Base-by-base conservation (phyloP, 441 rosid genomes). In the Erysimum pusillum region DNA sequence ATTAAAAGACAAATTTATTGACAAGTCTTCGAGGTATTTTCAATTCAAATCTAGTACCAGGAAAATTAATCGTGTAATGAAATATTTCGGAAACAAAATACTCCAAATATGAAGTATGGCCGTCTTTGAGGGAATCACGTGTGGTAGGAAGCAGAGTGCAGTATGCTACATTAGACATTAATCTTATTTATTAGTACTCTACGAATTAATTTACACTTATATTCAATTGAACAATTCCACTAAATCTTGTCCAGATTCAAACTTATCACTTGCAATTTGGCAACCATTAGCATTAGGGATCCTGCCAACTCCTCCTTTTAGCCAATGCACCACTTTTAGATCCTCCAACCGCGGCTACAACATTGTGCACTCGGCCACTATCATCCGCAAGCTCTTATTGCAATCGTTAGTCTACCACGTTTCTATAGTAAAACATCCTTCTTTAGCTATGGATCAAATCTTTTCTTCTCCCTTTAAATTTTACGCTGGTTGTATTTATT, bases 121-220 rank as follows among this genome's bases (percentile, higher is more conserved):
- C 76, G 63, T 65, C 78, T 65, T 74, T 57, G 51, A 64, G 9
- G 65, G 59, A 45, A 15, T 74, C 72, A 66, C 73, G 52, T 57
- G 78, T 72, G 69, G 77, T 64, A 25, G 48, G 57, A 42, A 18
- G 64, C 6, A 53, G 63, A 41, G 25, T 42, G 32, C 76, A n/a
- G 4, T 14, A 7, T 25, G 28, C 28, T 25, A 25, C 28, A 25
- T 25, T 25, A 25, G 28, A 25, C 14, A 10, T 22, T 20, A 5
- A 22, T 52, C n/a, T 9, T 52, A 17, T 4, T 52, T 9, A 17
- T 22, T 9, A 7, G n/a, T n/a, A n/a, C 12, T 51, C 9, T 0
- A 41, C 44, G 14, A 41, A 41, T 48, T 5, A 4, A n/a, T 14
- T 8, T 48, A 7, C 28, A 25, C 2, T 25, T 48, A 17, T 15